Base-by-base conservation (phyloP, 352 stramenopile genomes). In the Phytophthora nicotianae region DNA sequence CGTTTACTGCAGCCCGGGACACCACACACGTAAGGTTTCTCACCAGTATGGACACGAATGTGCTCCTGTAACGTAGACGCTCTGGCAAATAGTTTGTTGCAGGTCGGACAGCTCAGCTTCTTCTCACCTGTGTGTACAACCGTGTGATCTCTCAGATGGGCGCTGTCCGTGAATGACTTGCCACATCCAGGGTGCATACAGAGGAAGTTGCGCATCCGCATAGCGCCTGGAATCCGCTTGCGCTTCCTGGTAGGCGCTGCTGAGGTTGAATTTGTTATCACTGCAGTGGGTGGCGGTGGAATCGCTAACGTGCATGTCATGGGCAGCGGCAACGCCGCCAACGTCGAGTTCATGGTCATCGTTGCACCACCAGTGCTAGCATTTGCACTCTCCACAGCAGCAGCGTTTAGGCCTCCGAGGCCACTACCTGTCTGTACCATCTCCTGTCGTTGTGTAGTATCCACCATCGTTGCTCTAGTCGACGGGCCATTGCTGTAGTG, bases 91-190 rank as follows among this genome's bases (percentile, higher is more conserved):
- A 54, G 51, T 53, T 84, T 86, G 54, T 70, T 68, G 43, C 81
- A 90, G 5, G 62, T 65, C 4, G 49, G 42, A 38, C 79, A 90
- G 41, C 66, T 69, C 40, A 88, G 46, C 16, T 74, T 83, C 75
- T 88, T 88, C 58, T 88, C 81, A 48, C 81, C 78, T 29, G 79
- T 88, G 64, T 90, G 81, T n/a, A 90, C 81, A 32, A 88, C 80
- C 27, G 76, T 90, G 63, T 90, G 81, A 56, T 90, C 79, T 53
- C 79, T 65, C 46, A 89, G 62, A 41, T 90, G 79, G 32, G 81
- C 81, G 54, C 83, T 90, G 65, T 89, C 79, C 14, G 77, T 76
- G 54, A 90, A 90, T 20, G 79, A 84, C 60, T 90, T 90, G 46
- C 75, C 79, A 50, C 81, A 90, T 14, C 72, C 74, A 51, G 79